Base-by-base conservation (phyloP, 495 filamentous ascomycete genomes). In the Evernia prunastri region DNA sequence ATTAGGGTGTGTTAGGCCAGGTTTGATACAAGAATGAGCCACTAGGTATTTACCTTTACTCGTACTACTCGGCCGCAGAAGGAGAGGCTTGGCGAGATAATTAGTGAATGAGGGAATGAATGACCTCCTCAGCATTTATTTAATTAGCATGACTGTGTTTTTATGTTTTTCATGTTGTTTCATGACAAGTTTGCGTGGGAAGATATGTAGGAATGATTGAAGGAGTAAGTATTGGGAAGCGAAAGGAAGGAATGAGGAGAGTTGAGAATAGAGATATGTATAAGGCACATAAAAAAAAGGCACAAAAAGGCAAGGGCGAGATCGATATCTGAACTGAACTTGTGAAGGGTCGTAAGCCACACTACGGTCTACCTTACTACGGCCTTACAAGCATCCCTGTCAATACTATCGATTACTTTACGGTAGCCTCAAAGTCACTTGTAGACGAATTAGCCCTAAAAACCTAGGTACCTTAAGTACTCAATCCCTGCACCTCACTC, bases 321-420 rank as follows among this genome's bases (percentile, higher is more conserved):
- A 61, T 63, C 39, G 53, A 63, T 63, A 57, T 57, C 39, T 63
- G 37, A 25, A 57, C 42, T 45, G n/a, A n/a, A n/a, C n/a, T n/a
- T n/a, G 1, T 20, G 18, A 20, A 49, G 40, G 40, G 36, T 54
- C 35, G 49, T 23, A 62, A 60, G 60, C 60, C 60, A 62, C 47
- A 29, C n/a, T n/a, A n/a, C n/a, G n/a, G n/a, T n/a, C n/a, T n/a
- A n/a, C n/a, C n/a, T n/a, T n/a, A n/a, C n/a, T n/a, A n/a, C n/a
- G 25, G 37, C 6, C 3, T 45, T 45, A 18, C 17, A 42, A 47
- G 25, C 3, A 53, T 8, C 49, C 27, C 20, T 53, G 49, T 31
- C 47, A 11, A 33, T 37, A 7, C 12, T 6, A 37, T 12, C 12
- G 36, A 37, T n/a, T n/a, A 29, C 10, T 27, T 13, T 51, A 51